A percentile compares a stretch with the other conserved stretches of the same genome.
Evolutionary conservation across 805 yeast genomes (phyloP).

Genomic region (Saccharomycopsis javanensis): DNA sequence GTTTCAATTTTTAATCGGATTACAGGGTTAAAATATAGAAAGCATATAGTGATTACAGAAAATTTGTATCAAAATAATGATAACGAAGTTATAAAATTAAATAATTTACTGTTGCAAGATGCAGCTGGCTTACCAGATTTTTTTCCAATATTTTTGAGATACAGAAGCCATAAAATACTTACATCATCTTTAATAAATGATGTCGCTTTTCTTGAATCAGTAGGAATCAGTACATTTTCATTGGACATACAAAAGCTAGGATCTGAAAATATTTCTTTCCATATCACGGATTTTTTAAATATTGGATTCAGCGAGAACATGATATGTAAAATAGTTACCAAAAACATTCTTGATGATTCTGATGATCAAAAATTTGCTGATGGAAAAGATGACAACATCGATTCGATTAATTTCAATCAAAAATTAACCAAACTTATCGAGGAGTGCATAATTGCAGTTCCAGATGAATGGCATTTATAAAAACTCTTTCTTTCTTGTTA

Average conservation of each 20-base stretch:
- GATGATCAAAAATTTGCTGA: not conserved
- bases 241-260: not conserved
- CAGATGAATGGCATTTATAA: not conserved
- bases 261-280: not conserved
- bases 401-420: not conserved
- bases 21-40: conserved; percentile 65
- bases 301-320: too few species aligned
- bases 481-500: not conserved
- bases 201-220: conserved; percentile 56
- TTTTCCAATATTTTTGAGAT: conserved; percentile 87
- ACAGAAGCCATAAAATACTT: conserved; percentile 75
- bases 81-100: conserved; percentile 88
- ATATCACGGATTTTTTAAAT: not conserved
- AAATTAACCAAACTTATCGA: not conserved
- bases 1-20: conserved; percentile 74
- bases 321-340: not conserved
- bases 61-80: conserved; percentile 86
- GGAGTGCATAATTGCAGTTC: not conserved
- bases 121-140: conserved; percentile 97
- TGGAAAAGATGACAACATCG: not conserved
- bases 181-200: conserved; percentile 92
- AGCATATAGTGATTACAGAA: conserved; percentile 94
- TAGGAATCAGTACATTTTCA: conserved; percentile 18
- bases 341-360: not conserved
- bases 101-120: conserved; percentile 90